These are phyloP conservation scores for Flaveria sonorensis DNA, from an alignment of 129 eudicot species.

Conservation along the genomic window DNA sequence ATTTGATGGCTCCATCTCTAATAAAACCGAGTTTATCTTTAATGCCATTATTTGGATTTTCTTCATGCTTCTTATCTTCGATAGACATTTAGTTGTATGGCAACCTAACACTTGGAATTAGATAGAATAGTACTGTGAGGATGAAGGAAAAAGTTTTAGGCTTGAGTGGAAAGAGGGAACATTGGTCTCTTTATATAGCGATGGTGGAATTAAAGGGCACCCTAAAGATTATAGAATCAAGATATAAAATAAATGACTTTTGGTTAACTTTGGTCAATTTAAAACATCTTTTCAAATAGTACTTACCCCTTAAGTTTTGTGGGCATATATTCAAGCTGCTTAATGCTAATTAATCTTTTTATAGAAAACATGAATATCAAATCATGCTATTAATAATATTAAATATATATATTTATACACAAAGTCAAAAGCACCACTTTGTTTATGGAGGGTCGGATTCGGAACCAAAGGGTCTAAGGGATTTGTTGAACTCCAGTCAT, in stretches of 20 bases:
- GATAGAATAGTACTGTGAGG: background rate
- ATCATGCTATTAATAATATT: background rate
- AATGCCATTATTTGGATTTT: slow-evolving; percentile 18
- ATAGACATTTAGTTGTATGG: slow-evolving; percentile 27
- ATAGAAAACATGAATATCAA: background rate
- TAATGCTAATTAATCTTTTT: background rate
- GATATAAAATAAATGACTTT: slow-evolving; percentile 30
- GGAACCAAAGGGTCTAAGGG: too few relatives aligned
- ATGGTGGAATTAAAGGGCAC: slow-evolving; percentile 27
- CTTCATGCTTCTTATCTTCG: slow-evolving; percentile 28
- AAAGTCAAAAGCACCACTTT: background rate
- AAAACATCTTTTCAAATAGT: slow-evolving; percentile 39
- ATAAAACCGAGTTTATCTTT: slow-evolving; percentile 54
- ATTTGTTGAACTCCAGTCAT: too few relatives aligned
- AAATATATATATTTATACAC: background rate
- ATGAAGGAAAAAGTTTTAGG: slow-evolving; percentile 20
- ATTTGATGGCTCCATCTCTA: slow-evolving; percentile 52
- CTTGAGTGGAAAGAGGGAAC: slow-evolving; percentile 38
- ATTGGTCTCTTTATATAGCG: slow-evolving; percentile 40
- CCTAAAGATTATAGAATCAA: slow-evolving; percentile 33
- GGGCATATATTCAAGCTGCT: slow-evolving; percentile 35
- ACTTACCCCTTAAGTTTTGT: slow-evolving; percentile 49
- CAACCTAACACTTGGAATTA: slow-evolving; percentile 24
- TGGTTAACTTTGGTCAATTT: slow-evolving; percentile 32
- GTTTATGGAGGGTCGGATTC: too few relatives aligned